Evolutionary conservation across 768 basidiomycete genomes (phyloP), one percentile per base, ranked within the genome.

Genomic region (Cyclocybe aegerita): DNA sequence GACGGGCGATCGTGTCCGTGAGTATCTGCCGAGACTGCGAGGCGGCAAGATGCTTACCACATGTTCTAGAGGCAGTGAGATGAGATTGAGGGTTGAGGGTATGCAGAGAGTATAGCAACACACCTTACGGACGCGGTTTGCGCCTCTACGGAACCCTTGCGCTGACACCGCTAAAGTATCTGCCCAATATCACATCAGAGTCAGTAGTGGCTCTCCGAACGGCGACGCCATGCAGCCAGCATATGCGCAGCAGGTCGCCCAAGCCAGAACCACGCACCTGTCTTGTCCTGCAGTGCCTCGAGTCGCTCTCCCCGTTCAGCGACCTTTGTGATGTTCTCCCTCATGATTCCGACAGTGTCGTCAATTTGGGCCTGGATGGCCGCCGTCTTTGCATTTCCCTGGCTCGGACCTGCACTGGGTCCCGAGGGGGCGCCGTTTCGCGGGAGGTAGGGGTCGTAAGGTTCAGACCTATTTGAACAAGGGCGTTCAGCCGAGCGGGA

Each of bases 361-460:
- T 98, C 93, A 60, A 98, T 98, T 72, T 98, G 94, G n/a, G 80
- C 80, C 69, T 98, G 96, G 60, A 98, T 96, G 50, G 90, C 91
- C 2, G 92, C 90, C 0, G 95, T 98, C 82, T 96, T 93, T 43
- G 86, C 64, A 65, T 85, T 91, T 55, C 82, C 83, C 42, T 73
- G 69, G 55, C 72, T 74, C 65, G 75, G 64, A 32, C 72, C 73
- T 37, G 78, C 70, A 32, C 80, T 69, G 39, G 54, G 43, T 7
- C 76, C 78, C 9, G 86, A 75, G 43, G 83, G 79, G 50, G 82
- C 74, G 69, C 89, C 88, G 68, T 81, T 83, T 61, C 90, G 87
- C 57, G 95, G 94, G 55, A 98, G 80, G 74, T 99, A 98, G 59
- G 96, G 96, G 81, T 98, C 96, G 73, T 98, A 98, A 66, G 93